Base-by-base conservation (phyloP, 1,284 basidiomycete species). In the Sanguinoderma infundibulare region DNA sequence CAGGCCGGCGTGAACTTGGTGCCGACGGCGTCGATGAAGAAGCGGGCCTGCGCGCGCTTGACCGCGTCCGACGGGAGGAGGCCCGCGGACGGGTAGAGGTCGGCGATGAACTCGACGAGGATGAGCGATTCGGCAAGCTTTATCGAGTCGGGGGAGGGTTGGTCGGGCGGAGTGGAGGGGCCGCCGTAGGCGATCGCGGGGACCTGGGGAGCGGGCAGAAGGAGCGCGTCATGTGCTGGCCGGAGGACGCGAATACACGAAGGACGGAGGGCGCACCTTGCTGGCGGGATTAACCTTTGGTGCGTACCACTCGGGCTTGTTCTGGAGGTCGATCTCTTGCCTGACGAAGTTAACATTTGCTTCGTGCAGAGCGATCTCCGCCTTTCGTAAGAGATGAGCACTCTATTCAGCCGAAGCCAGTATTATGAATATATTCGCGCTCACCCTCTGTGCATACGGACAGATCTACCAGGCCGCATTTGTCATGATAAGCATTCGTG, bases 61-160 rank as follows among this genome's bases (percentile, higher is more conserved):
- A 86, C 77, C 1, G 86, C 83, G 68, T 87, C 81, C 9, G 76
- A 72, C 0, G 86, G 85, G 7, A 87, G 77, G 32, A 87, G 74
- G 5, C 67, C 67, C 0, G 78, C 74, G 14, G 77, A 65, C 0
- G 82, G 84, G 69, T 74, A 81, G 55, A 84, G 70, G 66, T 88
- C 86, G 12, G 83, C 83, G 61, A 87, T 66, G 74, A 89, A 86
- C 69, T 89, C 86, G 61, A 89, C 75, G 55, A 89, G 78, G 24
- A 88, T 78, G 49, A 83, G 78, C 1, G 86, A 87, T 68, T 90
- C 87, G 34, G 83, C 79, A 60, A 90, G 72, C 72, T 88, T 88
- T 56, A 73, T 64, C 2, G 85, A 86, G 22, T 85, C 81, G 0
- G 83, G 80, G 2, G 85, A 85, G 2, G 86, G 87, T 24, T 80